Conservation (phyloP, 1,284 basidiomycete species). For the Athelia psychrophila region DNA sequence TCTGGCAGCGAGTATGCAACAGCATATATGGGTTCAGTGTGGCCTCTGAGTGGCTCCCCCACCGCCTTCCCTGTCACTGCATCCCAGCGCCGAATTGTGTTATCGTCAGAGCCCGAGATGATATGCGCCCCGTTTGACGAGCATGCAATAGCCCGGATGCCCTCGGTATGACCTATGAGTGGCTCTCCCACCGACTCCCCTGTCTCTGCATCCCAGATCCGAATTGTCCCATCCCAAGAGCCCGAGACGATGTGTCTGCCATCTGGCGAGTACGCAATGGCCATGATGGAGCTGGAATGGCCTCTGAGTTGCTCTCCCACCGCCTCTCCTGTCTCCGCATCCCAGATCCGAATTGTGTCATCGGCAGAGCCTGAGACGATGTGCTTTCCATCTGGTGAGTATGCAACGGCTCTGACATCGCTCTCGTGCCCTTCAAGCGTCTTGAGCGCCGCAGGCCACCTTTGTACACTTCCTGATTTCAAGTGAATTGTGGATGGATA, state of each 20-base stretch:
- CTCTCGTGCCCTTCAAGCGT: constrained; percentile 2
- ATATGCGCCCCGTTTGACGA: neutral
- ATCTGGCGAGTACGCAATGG: constrained; percentile 13
- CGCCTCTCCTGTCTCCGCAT: constrained; percentile 4
- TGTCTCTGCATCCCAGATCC: constrained; percentile 14
- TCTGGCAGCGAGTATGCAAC: neutral
- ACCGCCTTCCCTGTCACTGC: neutral
- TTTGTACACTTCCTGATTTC: neutral
- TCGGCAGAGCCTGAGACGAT: constrained; percentile 9
- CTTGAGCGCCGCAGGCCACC: neutral
- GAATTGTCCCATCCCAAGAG: constrained; percentile 8
- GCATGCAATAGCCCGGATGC: neutral
- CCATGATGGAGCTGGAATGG: constrained; percentile 3
- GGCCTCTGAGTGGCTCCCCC: neutral
- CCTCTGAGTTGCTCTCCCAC: constrained; percentile 5
- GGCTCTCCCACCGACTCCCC: neutral
- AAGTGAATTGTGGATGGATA: neutral
- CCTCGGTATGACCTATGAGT: neutral
- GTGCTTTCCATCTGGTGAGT: constrained; percentile 7
- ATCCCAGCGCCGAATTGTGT: neutral
- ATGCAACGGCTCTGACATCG: constrained; percentile 10
- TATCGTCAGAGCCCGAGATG: neutral
- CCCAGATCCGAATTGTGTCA: constrained; percentile 7
- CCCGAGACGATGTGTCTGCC: constrained; percentile 11
- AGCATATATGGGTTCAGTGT: neutral